phyloP scores from a whole-genome alignment of 768 basidiomycete species.

The Hygrophorus pudorinus region DNA sequence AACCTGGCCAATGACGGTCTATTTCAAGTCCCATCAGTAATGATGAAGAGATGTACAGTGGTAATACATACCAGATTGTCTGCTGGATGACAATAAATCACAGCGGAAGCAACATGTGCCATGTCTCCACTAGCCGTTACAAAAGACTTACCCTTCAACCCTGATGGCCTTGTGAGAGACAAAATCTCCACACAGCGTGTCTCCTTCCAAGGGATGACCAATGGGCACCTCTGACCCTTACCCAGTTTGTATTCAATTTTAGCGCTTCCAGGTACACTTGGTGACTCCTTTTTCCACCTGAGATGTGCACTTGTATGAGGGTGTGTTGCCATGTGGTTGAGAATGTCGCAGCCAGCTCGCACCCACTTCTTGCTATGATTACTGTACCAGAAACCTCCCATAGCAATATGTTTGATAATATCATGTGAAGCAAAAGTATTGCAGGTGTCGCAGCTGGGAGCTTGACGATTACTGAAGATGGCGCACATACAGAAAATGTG shows the following conservation, averaged over 20 bases:
- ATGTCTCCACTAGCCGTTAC: background rate
- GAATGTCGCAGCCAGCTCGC: constrained; percentile 1
- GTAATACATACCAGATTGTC: no score
- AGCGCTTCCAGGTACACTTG: background rate
- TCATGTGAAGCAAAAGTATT: constrained; percentile 16
- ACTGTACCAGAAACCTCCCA: constrained; percentile 12
- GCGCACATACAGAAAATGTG: constrained; percentile 22
- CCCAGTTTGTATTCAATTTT: background rate
- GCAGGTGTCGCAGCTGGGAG: constrained; percentile 23
- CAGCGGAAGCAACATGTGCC: background rate
- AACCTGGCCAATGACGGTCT: no score
- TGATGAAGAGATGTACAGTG: no score
- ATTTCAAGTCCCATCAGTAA: no score
- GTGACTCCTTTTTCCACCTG: no score
- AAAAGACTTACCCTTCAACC: background rate
- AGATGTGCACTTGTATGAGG: no score
- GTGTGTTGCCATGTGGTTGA: background rate
- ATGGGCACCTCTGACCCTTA: background rate
- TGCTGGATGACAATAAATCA: no score
- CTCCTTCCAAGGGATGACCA: background rate
- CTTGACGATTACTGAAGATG: constrained; percentile 24
- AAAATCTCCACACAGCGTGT: background rate
- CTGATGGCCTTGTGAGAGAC: background rate
- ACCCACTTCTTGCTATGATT: background rate
- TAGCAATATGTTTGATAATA: constrained; percentile 18